Conservation (phyloP, 257 asterid species). For the Solanum tarijense region DNA sequence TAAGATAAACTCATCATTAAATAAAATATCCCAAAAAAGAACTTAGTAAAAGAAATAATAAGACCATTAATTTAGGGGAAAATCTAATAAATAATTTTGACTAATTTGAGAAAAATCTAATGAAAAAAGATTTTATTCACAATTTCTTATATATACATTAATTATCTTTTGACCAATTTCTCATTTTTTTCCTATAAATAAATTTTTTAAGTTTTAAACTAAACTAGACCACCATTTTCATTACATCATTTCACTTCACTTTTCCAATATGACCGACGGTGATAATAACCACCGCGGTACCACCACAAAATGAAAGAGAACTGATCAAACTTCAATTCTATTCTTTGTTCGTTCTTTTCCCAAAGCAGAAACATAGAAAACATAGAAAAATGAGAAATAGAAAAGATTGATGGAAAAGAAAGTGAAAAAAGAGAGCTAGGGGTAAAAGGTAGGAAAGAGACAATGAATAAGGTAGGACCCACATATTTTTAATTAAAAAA, state of each 20-base stretch:
- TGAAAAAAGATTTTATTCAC: too few species aligned
- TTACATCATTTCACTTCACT: neutral
- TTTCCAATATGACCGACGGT: neutral
- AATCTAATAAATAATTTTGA: too few species aligned
- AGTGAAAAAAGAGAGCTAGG: too few species aligned
- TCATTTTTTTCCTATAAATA: too few species aligned
- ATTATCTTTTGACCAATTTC: neutral
- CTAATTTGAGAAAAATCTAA: neutral
- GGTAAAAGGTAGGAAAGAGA: too few species aligned
- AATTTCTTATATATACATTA: neutral
- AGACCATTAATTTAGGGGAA: neutral
- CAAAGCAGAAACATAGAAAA: neutral
- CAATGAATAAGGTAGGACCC: too few species aligned
- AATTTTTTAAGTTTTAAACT: too few species aligned
- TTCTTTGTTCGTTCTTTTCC: neutral
- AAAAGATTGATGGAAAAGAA: too few species aligned
- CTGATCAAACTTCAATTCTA: neutral
- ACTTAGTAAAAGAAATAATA: neutral
- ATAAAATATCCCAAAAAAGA: too few species aligned
- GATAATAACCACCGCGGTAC: neutral
- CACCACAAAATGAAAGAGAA: neutral
- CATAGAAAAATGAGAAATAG: too few species aligned
- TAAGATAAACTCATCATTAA: too few species aligned
- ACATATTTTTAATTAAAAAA: too few species aligned
- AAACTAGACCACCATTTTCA: neutral